Percentiles rank a stretch among this genome's conserved stretches.
Conservation (phyloP, 306 rosid species). For the Rosa rugosa region DNA sequence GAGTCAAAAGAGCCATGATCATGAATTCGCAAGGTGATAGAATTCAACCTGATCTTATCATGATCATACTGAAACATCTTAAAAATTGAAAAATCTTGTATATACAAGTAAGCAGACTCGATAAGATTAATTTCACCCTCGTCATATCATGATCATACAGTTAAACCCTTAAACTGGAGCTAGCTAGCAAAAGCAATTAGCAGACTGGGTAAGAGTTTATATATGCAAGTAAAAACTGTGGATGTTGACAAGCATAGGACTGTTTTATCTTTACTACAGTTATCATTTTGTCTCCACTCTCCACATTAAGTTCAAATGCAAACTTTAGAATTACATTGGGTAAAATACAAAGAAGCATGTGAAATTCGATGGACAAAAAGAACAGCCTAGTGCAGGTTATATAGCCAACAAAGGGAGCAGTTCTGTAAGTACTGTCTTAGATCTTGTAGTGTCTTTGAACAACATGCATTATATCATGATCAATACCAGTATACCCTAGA, state of each 20-base stretch:
- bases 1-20: neutral
- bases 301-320: neutral
- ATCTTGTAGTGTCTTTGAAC: conserved; percentile 3
- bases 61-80: neutral
- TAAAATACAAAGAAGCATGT: conserved; percentile 8
- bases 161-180: neutral
- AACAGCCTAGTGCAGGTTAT: conserved; percentile 4
- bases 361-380: neutral
- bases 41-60: neutral
- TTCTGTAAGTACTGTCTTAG: conserved; percentile 8
- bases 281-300: neutral
- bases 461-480: conserved; percentile 1
- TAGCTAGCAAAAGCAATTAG: neutral
- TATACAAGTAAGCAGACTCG: neutral
- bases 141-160: neutral
- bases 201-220: neutral
- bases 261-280: neutral
- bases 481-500: neutral
- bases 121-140: neutral
- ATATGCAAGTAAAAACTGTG: neutral
- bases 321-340: neutral
- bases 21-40: neutral
- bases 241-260: neutral
- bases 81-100: neutral
- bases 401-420: conserved; percentile 7